These are phyloP conservation scores for Micractinium sp. DNA, from an alignment of 139 green algal species.

Conservation along the genomic window DNA sequence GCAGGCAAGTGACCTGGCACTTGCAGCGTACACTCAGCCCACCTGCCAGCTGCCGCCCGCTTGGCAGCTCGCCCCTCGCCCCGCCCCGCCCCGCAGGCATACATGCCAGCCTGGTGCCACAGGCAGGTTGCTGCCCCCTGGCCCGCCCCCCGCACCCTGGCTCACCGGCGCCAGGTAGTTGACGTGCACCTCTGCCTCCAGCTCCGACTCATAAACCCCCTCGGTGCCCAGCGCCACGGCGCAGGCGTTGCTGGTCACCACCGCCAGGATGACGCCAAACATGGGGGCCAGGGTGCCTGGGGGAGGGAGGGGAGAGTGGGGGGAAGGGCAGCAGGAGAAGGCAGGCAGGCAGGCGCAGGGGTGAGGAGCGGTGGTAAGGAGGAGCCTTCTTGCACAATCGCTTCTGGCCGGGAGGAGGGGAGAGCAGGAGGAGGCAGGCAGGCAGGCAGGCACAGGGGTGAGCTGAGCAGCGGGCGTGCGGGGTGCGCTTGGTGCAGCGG, in stretches of 20 bases:
- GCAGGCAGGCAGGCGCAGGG: background rate
- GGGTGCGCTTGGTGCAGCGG: too few relatives aligned
- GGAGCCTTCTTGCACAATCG: too few relatives aligned
- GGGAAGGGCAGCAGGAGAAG: background rate
- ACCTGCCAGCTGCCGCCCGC: background rate
- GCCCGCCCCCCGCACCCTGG: background rate
- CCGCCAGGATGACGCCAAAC: conserved; percentile 13
- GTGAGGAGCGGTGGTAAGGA: background rate
- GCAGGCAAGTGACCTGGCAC: too few relatives aligned
- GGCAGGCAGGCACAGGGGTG: too few relatives aligned
- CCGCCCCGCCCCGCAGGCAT: too few relatives aligned
- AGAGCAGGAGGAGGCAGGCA: too few relatives aligned
- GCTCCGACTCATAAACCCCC: conserved; percentile 19
- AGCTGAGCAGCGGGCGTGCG: too few relatives aligned
- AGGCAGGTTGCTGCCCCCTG: background rate
- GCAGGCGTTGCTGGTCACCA: background rate
- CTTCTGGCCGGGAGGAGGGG: too few relatives aligned
- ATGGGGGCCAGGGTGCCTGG: conserved; percentile 18
- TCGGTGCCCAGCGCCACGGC: conserved; percentile 13
- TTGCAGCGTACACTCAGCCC: too few relatives aligned
- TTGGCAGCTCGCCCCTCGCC: too few relatives aligned
- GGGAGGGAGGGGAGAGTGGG: background rate
- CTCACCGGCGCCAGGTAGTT: conserved; percentile 21
- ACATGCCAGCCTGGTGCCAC: too few relatives aligned
- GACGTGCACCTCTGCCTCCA: conserved; percentile 1